Conservation (phyloP, 805 yeast species). For the Kuraishia molischiana region DNA sequence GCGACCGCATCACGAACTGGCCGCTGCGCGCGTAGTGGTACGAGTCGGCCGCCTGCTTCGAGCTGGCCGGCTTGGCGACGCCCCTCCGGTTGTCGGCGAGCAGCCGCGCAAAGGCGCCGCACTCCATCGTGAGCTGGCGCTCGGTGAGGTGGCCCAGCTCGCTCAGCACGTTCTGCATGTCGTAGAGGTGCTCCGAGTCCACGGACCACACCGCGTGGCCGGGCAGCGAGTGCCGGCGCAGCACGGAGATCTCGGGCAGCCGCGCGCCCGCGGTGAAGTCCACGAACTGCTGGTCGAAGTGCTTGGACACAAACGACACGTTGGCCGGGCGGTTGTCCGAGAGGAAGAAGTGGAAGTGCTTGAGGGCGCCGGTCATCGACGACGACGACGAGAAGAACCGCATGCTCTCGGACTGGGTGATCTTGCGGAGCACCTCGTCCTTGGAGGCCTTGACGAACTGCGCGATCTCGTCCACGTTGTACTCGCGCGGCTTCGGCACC, state of each 20-base stretch:
- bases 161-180: constrained; percentile 58
- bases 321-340: constrained; percentile 41
- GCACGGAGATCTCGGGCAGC: constrained; percentile 46
- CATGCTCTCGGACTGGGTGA: constrained; percentile 9
- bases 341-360: constrained; percentile 66
- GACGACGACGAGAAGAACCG: constrained; percentile 73
- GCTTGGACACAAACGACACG: constrained; percentile 22
- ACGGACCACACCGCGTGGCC: constrained; percentile 39
- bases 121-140: constrained; percentile 48
- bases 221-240: constrained; percentile 27
- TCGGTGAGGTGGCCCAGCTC: constrained; percentile 76
- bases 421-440: constrained; percentile 39
- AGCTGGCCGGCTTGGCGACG: neutral
- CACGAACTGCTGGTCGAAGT: constrained; percentile 26
- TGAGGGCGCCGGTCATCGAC: constrained; percentile 69
- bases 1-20: constrained; percentile 76
- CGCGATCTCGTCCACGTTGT: constrained; percentile 37
- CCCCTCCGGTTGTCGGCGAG: constrained; percentile 1
- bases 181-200: constrained; percentile 60
- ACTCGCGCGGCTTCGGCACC: constrained; percentile 31
- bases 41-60: constrained; percentile 3
- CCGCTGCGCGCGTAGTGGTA: constrained; percentile 72
- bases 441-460: constrained; percentile 56
- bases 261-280: constrained; percentile 34
- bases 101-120: constrained; percentile 2